A percentile compares a stretch with the other conserved stretches of the same genome.
Evolutionary conservation across 2,329 filamentous ascomycete genomes (phyloP).

Genomic region (Tolypocladium guangdongense): DNA sequence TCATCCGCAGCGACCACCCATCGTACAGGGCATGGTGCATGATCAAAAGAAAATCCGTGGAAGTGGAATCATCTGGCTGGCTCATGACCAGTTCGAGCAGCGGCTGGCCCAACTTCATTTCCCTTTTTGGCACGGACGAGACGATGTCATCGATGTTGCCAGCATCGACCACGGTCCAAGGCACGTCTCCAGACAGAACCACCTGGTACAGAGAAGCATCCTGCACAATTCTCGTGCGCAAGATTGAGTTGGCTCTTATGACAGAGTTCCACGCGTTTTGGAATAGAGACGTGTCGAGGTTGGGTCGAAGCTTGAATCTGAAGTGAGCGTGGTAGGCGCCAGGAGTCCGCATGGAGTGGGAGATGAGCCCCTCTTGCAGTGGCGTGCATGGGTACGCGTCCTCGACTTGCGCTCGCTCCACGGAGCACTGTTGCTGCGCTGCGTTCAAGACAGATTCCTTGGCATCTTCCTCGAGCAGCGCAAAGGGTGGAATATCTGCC

Average conservation of each 20-base stretch:
- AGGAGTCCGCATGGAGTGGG: constrained; percentile 30
- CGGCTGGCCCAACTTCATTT: constrained; percentile 25
- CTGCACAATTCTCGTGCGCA: constrained; percentile 32
- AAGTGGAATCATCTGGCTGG: not conserved
- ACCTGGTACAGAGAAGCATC: constrained; percentile 28
- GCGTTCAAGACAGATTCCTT: not conserved
- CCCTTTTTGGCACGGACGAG: constrained; percentile 9
- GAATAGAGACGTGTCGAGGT: constrained; percentile 16
- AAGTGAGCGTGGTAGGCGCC: constrained; percentile 35
- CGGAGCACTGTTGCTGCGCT: not conserved
- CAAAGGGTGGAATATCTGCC: not conserved
- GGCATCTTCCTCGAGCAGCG: not conserved
- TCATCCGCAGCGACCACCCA: constrained; percentile 37
- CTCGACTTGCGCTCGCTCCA: constrained; percentile 18
- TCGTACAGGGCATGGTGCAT: constrained; percentile 43
- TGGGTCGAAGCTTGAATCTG: constrained; percentile 23
- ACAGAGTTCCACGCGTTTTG: constrained; percentile 27
- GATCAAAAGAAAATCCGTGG: constrained; percentile 18
- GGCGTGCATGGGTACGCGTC: constrained; percentile 40
- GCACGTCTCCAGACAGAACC: constrained; percentile 12
- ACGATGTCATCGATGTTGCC: not conserved
- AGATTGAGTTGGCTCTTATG: constrained; percentile 22
- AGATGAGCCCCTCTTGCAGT: constrained; percentile 38
- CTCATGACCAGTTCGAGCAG: constrained; percentile 28
- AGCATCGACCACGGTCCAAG: constrained; percentile 19